Base-by-base conservation (phyloP, 345 rosid species). In the Garcia nutans region DNA sequence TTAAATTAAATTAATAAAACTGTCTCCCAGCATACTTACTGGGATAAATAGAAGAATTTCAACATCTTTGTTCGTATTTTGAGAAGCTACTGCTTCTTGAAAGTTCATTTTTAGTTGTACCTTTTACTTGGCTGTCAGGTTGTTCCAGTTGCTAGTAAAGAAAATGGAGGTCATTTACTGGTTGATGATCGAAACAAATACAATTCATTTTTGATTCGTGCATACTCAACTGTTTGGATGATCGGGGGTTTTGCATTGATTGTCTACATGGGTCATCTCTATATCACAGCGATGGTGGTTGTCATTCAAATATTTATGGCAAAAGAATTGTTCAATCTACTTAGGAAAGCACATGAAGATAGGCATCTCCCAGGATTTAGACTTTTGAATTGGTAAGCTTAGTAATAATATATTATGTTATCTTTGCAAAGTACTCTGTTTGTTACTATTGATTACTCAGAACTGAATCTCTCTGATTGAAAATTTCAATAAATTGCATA, bases 181-280 rank as follows among this genome's bases (percentile, higher is more conserved):
- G 93, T 89, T 80, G 59, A 88, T 75, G 97, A 95, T 76, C 89
- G 79, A 16, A 91, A 83, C 78, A 95, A 95, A 82, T 95, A 95
- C 75, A 91, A 79, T 47, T 91, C 94, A 10, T 86, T 95, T 87
- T 86, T 84, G 93, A 86, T 95, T 60, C 86, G 97, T 68, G 77
- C 97, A 31, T 77, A 86, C 78, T 95, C 97, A 8, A 87, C 97
- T 0, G 63, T 95, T 73, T 95, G 99, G 97, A 95, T 95, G 99
- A 93, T 93, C 83, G 97, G 88, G 54, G 91, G 93, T 56, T 95
- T 95, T 70, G 89, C 86, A 16, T 80, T 93, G 33, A 69, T 93
- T 73, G 96, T 95, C 81, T 93, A 90, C 88, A 85, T 93, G 97
- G 99, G 99, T 3, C 99, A 95, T 88, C 97, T 93, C 58, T 95